phyloP scores from a whole-genome alignment of 805 yeast species.

The Yarrowia alimentaria region DNA sequence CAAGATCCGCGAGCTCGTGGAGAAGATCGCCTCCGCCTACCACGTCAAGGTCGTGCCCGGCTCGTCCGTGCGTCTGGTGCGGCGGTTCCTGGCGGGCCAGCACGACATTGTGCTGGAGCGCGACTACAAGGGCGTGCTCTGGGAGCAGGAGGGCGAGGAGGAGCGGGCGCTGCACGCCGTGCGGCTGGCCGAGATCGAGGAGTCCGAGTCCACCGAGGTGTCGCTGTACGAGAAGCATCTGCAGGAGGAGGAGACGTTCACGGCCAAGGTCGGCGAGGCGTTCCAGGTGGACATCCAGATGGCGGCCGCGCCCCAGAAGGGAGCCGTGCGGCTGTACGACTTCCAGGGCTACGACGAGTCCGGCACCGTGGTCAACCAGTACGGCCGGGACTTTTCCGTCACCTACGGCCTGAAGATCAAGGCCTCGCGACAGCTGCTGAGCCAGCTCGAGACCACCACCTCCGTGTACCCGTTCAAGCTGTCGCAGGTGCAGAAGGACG shows the following conservation, averaged over 20 bases:
- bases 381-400: constrained; percentile 83
- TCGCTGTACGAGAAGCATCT: constrained; percentile 39
- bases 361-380: constrained; percentile 40
- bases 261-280: constrained; percentile 76
- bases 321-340: constrained; percentile 35
- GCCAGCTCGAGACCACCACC: constrained; percentile 64
- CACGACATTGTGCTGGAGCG: constrained; percentile 90
- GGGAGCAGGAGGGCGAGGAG: constrained; percentile 39
- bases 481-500: constrained; percentile 62
- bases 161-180: constrained; percentile 27
- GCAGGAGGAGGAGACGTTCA: constrained; percentile 56
- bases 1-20: constrained; percentile 70
- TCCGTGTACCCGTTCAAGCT: constrained; percentile 93
- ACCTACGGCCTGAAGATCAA: constrained; percentile 72
- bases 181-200: constrained; percentile 28
- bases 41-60: constrained; percentile 89
- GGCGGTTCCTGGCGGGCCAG: constrained; percentile 95
- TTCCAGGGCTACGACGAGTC: constrained; percentile 36
- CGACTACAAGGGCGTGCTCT: constrained; percentile 80
- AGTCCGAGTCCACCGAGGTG: constrained; percentile 30
- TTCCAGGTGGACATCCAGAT: constrained; percentile 79
- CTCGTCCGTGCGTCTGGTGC: constrained; percentile 83
- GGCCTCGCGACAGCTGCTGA: constrained; percentile 67
- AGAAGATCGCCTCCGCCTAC: constrained; percentile 79
- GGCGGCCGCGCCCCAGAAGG: constrained; percentile 55